Base-by-base conservation (phyloP, 176 grass and related monocot genomes). In the Elymus sibiricus region DNA sequence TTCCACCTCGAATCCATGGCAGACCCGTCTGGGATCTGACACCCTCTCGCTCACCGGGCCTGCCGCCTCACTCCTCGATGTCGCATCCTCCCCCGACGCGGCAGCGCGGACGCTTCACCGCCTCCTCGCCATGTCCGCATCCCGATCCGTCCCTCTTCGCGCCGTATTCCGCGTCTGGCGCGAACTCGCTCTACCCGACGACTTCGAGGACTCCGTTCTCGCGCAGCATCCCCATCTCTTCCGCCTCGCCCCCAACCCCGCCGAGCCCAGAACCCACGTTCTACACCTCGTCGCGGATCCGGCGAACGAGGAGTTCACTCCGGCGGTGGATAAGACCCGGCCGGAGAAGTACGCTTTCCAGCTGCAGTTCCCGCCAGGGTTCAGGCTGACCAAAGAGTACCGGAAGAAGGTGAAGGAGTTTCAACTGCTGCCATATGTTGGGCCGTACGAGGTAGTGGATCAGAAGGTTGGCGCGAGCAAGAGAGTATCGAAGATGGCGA, bases 151-250 rank as follows among this genome's bases (percentile, higher is more conserved):
- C 39, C 91, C 93, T 0, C 88, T 98, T 35, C 92, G 94, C 25
- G 90, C 90, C 16, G 42, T 98, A n/a, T 92, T 95, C 78, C 88
- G 88, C 62, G 88, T 95, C 43, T 95, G 97, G 90, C 88, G 90
- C 46, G 97, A 94, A 79, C 94, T 98, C 35, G 94, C 91, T 11
- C 90, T 98, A 35, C 92, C 94, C 13, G 90, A 92, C 44, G 91
- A 94, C 64, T 95, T 98, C 44, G 97, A 92, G 90, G 90, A 74
- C 16, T 91, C 90, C 4, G 81, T 94, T 51, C 27, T 95, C 72
- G 90, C 75, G 28, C 34, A 16, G 35, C 89, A 92, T 62, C 83
- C 89, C 28, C 64, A 82, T 15, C 71, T 93, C 53, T 98, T 98
- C 64, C 35, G 80, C 59, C 77, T 98, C 9, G 43, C 62, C 0